Percentiles rank a stretch among this genome's conserved stretches.
Evolutionary conservation across 306 rosid genomes (phyloP).

Genomic region (Corylus avellana): DNA sequence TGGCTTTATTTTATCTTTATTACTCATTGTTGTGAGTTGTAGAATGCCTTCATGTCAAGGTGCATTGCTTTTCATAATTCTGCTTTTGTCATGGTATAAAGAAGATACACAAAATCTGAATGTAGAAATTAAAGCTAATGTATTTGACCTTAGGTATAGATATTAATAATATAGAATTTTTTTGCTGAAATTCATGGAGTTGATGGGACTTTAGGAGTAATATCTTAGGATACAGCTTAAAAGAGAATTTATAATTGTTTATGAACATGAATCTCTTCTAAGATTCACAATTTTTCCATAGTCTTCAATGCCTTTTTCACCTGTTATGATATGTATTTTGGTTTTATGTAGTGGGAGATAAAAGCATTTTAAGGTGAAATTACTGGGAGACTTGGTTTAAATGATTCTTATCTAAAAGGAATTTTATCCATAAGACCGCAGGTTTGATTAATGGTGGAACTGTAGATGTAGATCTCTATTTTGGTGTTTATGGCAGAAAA

Average conservation of each 20-base stretch:
- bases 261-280: neutral
- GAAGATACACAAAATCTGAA: neutral
- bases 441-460: neutral
- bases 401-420: neutral
- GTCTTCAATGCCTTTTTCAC: neutral
- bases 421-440: neutral
- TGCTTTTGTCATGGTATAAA: neutral
- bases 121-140: neutral
- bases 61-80: neutral
- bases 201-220: neutral
- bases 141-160: neutral
- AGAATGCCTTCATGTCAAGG: neutral
- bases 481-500: too few species aligned
- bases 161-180: neutral
- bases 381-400: neutral
- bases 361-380: neutral
- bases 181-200: neutral
- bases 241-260: neutral
- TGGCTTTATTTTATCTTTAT: constrained; percentile 20
- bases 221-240: neutral
- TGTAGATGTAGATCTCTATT: neutral
- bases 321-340: neutral
- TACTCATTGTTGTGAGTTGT: neutral
- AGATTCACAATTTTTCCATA: neutral
- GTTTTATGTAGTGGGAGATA: neutral